Evolutionary conservation across 108 stramenopile species (phyloP), one percentile per base, ranked within the genome.

Genomic region (Chaetoceros tenuissimus): DNA sequence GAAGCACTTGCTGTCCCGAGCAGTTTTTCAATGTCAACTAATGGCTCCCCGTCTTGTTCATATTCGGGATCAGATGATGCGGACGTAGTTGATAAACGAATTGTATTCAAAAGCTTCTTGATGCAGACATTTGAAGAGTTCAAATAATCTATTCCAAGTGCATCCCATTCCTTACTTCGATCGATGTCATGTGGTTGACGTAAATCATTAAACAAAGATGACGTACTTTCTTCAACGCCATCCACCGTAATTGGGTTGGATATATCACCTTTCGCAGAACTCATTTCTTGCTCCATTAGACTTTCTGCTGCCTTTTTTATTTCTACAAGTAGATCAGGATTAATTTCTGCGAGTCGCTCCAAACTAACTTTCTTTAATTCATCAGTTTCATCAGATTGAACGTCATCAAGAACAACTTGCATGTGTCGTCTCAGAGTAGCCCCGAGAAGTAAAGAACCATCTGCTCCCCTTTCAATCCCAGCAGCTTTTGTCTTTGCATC

Each of bases 281-380:
- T 24, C 25, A 67, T 62, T 13, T 72, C 71, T 48, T 65, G 59
- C 21, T 66, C 50, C 51, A 85, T 43, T 3, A 73, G 62, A 26
- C 67, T 67, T 55, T 80, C 73, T 23, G 89, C 85, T n/a, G 68
- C 79, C 55, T 66, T 53, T 56, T 80, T 84, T 25, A 91, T 85
- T 44, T 87, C 77, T 3, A 66, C 52, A 40, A 91, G 57, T 51
- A 91, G 58, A 55, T 75, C 71, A 3, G 84, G 81, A 62, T 87
- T 78, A 51, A 91, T 87, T n/a, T 72, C 77, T 23, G 89, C 89
- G 47, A 91, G 59, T 43, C 89, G 68, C 55, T 91, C 89, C 51
- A 91, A 57, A 21, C 85, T 87, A 46, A 91, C 85, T 58, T 91
- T 91, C 47, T 84, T 84, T 31, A 91, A 55, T 59, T 91, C 89